Evolutionary conservation across 2,329 filamentous ascomycete species (phyloP).

Genomic region (Hymenoscyphus linearis): DNA sequence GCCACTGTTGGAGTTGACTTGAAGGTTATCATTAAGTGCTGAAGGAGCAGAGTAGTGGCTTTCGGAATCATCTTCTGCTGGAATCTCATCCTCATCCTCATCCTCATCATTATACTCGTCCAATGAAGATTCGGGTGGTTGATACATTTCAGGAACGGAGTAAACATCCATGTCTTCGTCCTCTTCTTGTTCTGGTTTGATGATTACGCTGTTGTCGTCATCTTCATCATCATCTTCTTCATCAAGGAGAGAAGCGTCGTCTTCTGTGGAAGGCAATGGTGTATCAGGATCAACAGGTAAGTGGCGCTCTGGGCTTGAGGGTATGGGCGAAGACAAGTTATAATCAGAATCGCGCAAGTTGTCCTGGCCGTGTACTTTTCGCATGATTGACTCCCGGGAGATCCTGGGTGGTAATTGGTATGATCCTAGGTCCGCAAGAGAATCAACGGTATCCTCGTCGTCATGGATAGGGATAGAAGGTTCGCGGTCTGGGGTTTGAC

Average conservation of each 20-base stretch:
- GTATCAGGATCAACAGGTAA: constrained; percentile 77
- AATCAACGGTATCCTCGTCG: constrained; percentile 55
- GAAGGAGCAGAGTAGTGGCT: constrained; percentile 48
- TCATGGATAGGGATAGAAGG: constrained; percentile 39
- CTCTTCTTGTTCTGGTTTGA: constrained; percentile 56
- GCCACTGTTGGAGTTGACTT: constrained; percentile 21
- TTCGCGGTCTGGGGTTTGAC: constrained; percentile 30
- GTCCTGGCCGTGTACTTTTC: constrained; percentile 67
- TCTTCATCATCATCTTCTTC: too few species aligned
- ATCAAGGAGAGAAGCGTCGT: constrained; percentile 43
- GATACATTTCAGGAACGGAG: constrained; percentile 62
- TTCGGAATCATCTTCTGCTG: constrained; percentile 22
- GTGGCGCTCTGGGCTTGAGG: constrained; percentile 53
- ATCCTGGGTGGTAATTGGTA: constrained; percentile 71
- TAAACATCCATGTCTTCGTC: constrained; percentile 62
- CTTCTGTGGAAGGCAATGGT: constrained; percentile 82
- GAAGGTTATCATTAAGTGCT: constrained; percentile 19
- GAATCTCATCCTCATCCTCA: constrained; percentile 13
- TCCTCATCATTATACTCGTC: constrained; percentile 13
- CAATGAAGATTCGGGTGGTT: constrained; percentile 43
- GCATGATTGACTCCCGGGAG: constrained; percentile 88
- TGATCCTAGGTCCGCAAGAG: constrained; percentile 52
- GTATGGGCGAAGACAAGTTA: constrained; percentile 57
- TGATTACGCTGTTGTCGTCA: constrained; percentile 57
- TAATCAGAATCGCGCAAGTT: constrained; percentile 53